A percentile compares a stretch with the other conserved stretches of the same genome.
phyloP scores from a whole-genome alignment of 2,329 filamentous ascomycete genomes.

The Alternaria sp. region DNA sequence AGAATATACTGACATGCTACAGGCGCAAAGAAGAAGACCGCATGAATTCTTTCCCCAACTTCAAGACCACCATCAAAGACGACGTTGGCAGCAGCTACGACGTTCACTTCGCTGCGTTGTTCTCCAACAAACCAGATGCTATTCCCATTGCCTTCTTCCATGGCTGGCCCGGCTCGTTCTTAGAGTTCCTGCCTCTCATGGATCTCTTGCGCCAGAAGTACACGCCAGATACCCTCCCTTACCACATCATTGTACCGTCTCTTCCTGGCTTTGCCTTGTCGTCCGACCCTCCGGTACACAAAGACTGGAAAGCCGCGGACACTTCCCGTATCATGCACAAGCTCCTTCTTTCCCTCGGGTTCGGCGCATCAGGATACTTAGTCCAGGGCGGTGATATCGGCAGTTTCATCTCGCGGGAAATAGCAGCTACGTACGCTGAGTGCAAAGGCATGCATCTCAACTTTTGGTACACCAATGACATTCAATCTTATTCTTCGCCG shows the following conservation, averaged over 20 bases:
- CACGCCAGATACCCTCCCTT: constrained; percentile 61
- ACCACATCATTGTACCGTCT: constrained; percentile 65
- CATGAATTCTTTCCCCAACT: constrained; percentile 63
- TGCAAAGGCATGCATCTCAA: constrained; percentile 58
- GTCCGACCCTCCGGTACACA: constrained; percentile 57
- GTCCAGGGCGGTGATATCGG: constrained; percentile 67
- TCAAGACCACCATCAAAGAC: constrained; percentile 55
- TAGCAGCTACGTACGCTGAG: constrained; percentile 55
- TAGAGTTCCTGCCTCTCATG: constrained; percentile 65
- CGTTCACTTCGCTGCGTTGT: constrained; percentile 65
- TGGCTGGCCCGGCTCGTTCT: constrained; percentile 64
- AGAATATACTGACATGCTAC: background rate
- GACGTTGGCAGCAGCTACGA: constrained; percentile 49
- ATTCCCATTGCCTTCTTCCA: constrained; percentile 63
- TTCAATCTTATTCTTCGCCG: constrained; percentile 24
- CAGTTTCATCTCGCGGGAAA: constrained; percentile 54
- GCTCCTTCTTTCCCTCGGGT: constrained; percentile 63
- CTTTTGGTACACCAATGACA: constrained; percentile 36
- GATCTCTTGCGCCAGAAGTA: constrained; percentile 59
- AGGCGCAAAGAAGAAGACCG: constrained; percentile 53
- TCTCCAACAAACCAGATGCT: constrained; percentile 61
- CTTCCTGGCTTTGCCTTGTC: constrained; percentile 65
- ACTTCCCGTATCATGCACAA: constrained; percentile 59
- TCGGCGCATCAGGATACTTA: constrained; percentile 59
- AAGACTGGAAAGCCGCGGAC: constrained; percentile 54